Percentiles rank a stretch among this genome's conserved stretches.
These are phyloP conservation scores for Withania somnifera DNA, from an alignment of 305 asterid genomes.

Conservation along the genomic window DNA sequence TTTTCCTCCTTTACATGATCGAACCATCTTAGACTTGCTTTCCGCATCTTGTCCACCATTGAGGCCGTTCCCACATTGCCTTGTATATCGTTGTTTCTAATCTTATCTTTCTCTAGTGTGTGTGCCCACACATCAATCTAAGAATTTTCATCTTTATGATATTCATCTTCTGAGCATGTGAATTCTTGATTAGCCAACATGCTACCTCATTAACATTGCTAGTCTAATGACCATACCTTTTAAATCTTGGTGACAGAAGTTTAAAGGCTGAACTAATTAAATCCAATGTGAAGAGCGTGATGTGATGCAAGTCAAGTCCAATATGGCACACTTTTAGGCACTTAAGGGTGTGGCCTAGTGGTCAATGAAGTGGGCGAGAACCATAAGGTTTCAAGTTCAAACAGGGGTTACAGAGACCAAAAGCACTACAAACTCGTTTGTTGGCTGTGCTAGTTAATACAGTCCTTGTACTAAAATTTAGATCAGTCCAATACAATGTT, in stretches of 20 bases:
- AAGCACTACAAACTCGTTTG: no score
- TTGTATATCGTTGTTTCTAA: neutral
- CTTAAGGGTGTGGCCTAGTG: no score
- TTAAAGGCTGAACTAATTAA: neutral
- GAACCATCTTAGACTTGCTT: neutral
- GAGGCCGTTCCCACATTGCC: neutral
- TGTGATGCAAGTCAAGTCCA: neutral
- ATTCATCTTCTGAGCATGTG: neutral
- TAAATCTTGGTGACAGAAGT: neutral
- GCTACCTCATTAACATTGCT: neutral
- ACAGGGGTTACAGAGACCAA: no score
- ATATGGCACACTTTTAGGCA: no score
- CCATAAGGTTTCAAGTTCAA: no score
- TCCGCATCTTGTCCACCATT: neutral
- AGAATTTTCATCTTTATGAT: neutral
- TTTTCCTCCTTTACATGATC: neutral
- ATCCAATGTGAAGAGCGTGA: neutral
- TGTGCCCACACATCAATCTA: neutral
- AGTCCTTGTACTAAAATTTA: no score
- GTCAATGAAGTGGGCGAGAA: no score
- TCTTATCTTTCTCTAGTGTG: neutral
- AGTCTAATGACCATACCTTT: neutral
- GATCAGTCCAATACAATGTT: no score
- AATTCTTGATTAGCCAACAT: neutral
- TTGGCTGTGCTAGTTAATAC: no score